These are phyloP conservation scores for Flaveria sonorensis DNA, from an alignment of 129 eudicot species.

Conservation along the genomic window DNA sequence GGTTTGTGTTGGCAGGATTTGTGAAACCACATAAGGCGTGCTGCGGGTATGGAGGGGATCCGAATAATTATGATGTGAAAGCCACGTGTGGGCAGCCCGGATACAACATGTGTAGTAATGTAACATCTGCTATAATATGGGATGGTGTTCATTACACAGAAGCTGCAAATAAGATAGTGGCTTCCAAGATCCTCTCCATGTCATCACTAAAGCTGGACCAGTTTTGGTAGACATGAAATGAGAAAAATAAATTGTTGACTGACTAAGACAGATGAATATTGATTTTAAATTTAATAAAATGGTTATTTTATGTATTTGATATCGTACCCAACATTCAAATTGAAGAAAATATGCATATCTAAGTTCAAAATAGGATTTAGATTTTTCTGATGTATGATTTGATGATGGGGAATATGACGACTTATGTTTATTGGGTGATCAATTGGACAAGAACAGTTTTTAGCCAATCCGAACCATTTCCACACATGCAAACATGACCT, in stretches of 20 bases:
- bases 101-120: constrained; percentile 45
- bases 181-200: constrained; percentile 36
- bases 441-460: too few species aligned
- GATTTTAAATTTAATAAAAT: not conserved
- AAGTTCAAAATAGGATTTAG: not conserved
- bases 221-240: constrained; percentile 14
- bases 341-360: constrained; percentile 1
- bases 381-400: not conserved
- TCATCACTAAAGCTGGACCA: constrained; percentile 26
- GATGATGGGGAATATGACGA: too few species aligned
- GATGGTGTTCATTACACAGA: constrained; percentile 58
- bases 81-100: constrained; percentile 59
- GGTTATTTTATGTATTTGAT: not conserved
- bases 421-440: not conserved
- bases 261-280: constrained; percentile 6
- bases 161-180: constrained; percentile 47
- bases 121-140: constrained; percentile 42
- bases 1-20: constrained; percentile 32
- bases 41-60: constrained; percentile 45
- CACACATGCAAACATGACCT: too few species aligned
- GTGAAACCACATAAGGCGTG: constrained; percentile 36
- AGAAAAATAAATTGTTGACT: not conserved
- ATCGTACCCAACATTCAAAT: not conserved
- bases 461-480: too few species aligned
- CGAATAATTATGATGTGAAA: constrained; percentile 41